Evolutionary conservation across 306 rosid species (phyloP), one percentile per base, ranked within the genome.

Genomic region (Delonix regia): DNA sequence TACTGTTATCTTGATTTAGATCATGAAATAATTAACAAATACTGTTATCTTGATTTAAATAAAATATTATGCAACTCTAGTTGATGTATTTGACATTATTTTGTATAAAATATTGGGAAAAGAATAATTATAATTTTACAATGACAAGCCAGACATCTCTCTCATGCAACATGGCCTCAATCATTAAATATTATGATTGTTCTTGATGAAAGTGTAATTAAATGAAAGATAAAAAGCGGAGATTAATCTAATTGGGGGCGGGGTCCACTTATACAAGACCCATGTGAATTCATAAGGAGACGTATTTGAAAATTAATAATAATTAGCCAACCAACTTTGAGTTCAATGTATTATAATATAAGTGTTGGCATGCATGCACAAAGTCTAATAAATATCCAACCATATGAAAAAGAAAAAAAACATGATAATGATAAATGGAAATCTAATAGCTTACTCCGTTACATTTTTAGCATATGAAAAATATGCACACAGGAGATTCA

Each of bases 81-180:
- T 75, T 86, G 86, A 71, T 87, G 74, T 74, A 64, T 80, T 83
- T 44, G 55, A 47, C 78, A 82, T 77, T 60, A 38, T 83, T 82
- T 59, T 14, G 1, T 59, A n/a, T 71, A 16, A 18, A 44, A 7
- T 14, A 38, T 71, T 33, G 57, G 68, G 73, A 44, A 69, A 81
- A 59, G 42, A 79, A 87, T 69, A 60, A 84, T 77, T 68, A 65
- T 21, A 71, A 67, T 78, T n/a, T n/a, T 24, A 76, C 53, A 67
- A 73, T 60, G 83, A 79, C 71, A 83, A 69, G 79, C 81, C 86
- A 80, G 81, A 87, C 84, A 82, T 79, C 85, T 82, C 85, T 82
- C 78, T 79, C 89, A 86, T 73, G 84, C 91, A 86, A 88, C 91
- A 83, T 91, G 91, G 87, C 83, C 86, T 82, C 81, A 72, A 86